These are phyloP conservation scores for Martensiomyces pterosporus DNA, from an alignment of 192 early-diverging fungal species.

Conservation along the genomic window DNA sequence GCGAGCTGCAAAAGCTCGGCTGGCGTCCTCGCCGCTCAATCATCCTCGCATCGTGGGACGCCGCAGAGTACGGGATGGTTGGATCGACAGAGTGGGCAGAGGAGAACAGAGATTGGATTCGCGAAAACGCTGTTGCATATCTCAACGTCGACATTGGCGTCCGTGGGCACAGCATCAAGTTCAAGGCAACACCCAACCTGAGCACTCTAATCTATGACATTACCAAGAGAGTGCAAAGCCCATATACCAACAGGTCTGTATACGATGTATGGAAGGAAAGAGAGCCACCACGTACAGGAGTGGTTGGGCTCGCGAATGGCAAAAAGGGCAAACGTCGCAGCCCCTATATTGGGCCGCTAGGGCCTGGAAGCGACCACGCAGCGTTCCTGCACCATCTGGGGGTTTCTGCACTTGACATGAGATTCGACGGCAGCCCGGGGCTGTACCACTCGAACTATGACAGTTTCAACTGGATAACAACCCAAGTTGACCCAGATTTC, in stretches of 20 bases:
- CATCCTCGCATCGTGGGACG: slow-evolving; percentile 51
- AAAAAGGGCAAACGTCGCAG: background rate
- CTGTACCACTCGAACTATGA: slow-evolving; percentile 58
- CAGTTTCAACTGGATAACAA: slow-evolving; percentile 53
- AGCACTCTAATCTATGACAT: slow-evolving; percentile 27
- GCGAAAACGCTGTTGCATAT: slow-evolving; percentile 31
- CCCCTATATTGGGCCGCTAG: slow-evolving; percentile 10
- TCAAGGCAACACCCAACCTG: slow-evolving; percentile 30
- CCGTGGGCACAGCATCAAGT: slow-evolving; percentile 29
- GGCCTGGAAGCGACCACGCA: slow-evolving; percentile 49
- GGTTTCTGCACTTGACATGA: slow-evolving; percentile 40
- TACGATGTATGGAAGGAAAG: slow-evolving; percentile 30
- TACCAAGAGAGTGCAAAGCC: slow-evolving; percentile 22
- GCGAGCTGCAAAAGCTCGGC: slow-evolving; percentile 28
- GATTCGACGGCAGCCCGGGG: slow-evolving; percentile 47
- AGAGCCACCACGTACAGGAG: background rate
- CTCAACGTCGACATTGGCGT: slow-evolving; percentile 46
- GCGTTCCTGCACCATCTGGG: slow-evolving; percentile 52
- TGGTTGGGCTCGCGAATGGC: background rate
- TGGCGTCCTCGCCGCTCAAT: slow-evolving; percentile 49
- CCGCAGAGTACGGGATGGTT: slow-evolving; percentile 52
- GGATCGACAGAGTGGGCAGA: slow-evolving; percentile 54
- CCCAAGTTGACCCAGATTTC: slow-evolving; percentile 44
- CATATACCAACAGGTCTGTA: slow-evolving; percentile 13
- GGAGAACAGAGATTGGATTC: slow-evolving; percentile 20